Evolutionary conservation across 2,329 filamentous ascomycete genomes (phyloP).

Genomic region (Neospermospora avenae): DNA sequence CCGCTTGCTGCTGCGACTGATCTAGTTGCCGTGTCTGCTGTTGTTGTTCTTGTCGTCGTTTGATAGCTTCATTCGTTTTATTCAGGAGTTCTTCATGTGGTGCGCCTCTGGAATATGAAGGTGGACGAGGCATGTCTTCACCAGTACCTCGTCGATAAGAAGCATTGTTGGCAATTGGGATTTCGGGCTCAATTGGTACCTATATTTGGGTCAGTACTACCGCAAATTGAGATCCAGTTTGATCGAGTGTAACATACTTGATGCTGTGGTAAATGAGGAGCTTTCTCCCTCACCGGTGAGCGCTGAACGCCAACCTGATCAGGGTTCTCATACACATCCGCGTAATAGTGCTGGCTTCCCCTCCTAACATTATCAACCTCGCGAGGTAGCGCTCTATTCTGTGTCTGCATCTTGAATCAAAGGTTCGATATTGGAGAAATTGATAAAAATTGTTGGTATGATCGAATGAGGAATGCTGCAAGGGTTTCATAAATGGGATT

Average conservation of each 20-base stretch:
- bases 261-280: neutral
- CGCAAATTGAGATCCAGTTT: too few species aligned
- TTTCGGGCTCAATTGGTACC: conserved; percentile 3
- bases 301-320: neutral
- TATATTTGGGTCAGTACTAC: too few species aligned
- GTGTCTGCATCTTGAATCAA: neutral
- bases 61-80: neutral
- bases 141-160: neutral
- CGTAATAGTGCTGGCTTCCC: conserved; percentile 7
- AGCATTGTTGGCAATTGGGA: conserved; percentile 4
- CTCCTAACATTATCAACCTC: conserved; percentile 6
- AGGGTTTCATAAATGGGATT: neutral
- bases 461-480: neutral
- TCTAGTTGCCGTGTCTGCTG: neutral
- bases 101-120: conserved; percentile 3
- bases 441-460: neutral
- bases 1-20: neutral
- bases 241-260: neutral
- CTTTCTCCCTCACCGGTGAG: conserved; percentile 2
- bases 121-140: neutral
- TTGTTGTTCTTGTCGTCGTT: conserved; percentile 4
- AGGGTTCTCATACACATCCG: conserved; percentile 1
- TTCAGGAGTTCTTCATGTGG: conserved; percentile 1
- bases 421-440: neutral
- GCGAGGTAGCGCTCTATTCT: neutral